phyloP scores from a whole-genome alignment of 352 stramenopile species.

The Blastocystis sp. region DNA sequence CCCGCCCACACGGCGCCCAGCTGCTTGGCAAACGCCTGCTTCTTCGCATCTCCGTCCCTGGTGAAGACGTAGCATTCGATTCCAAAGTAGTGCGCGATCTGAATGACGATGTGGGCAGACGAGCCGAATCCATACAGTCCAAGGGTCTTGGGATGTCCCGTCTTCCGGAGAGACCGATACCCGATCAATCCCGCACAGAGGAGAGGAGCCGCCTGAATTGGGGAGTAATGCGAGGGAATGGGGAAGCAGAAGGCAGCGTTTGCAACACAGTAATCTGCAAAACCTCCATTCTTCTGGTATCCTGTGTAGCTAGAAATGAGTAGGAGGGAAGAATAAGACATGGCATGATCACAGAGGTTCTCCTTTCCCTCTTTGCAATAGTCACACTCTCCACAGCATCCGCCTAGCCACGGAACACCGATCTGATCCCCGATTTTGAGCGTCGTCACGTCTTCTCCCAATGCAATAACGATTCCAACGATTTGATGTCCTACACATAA shows the following conservation, averaged over 20 bases:
- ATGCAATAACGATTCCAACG: constrained; percentile 28
- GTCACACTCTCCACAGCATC: constrained; percentile 47
- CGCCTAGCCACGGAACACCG: constrained; percentile 66
- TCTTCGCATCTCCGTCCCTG: constrained; percentile 48
- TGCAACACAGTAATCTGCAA: constrained; percentile 64
- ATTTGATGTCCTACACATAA: constrained; percentile 66
- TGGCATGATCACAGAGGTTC: constrained; percentile 64
- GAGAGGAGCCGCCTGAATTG: constrained; percentile 55
- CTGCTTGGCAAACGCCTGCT: constrained; percentile 43
- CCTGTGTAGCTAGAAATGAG: constrained; percentile 55
- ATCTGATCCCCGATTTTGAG: constrained; percentile 51
- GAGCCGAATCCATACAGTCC: constrained; percentile 68
- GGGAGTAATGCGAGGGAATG: constrained; percentile 61
- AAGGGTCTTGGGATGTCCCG: constrained; percentile 44
- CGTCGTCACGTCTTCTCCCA: constrained; percentile 54
- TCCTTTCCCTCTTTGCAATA: constrained; percentile 64
- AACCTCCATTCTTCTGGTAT: constrained; percentile 63
- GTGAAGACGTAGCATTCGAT: constrained; percentile 66
- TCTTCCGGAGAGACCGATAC: constrained; percentile 60
- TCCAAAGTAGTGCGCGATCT: constrained; percentile 22
- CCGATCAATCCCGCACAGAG: constrained; percentile 67
- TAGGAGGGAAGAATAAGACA: neutral
- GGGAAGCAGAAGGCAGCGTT: constrained; percentile 67
- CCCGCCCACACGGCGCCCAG: constrained; percentile 51
- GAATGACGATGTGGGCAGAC: constrained; percentile 67